Base-by-base conservation (phyloP, 257 asterid genomes). In the Przewalskia tangutica region DNA sequence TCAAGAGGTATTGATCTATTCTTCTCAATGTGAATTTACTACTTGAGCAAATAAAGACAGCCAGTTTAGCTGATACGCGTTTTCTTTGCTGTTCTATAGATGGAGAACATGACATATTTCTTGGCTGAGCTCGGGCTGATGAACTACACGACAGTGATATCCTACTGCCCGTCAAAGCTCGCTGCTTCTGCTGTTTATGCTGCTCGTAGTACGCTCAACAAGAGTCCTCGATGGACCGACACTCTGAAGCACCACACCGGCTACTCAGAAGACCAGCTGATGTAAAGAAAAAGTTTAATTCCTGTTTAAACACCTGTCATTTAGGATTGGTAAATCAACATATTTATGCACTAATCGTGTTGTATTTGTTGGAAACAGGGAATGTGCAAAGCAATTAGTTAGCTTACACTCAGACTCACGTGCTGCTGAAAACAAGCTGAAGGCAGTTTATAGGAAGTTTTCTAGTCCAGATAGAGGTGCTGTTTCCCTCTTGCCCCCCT, bases 171-270 rank as follows among this genome's bases (percentile, higher is more conserved):
- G 8, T 95, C 98, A 16, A 79, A 79, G 87, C 76, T 95, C 7
- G 91, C 97, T 20, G 98, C 98, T 40, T 81, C 97, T 58, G 90
- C 98, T 0, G 97, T 93, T n/a, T 95, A 95, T 75, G 93, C 91
- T 16, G 98, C 98, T 4, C 92, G 98, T 14, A 86, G 89, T 89
- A 91, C 95, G 2, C 92, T 95, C 38, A 77, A 83, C 36, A 87
- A 82, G 92, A 81, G 58, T 14, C 93, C 97, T 5, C n/a, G 51
- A 1, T 95, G 98, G 98, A 90, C 91, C 0, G 90, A 85, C 63
- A 95, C 98, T 16, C 86, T 95, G 83, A 89, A 88, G 86, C 95
- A 91, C 87, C 90, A 93, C 32, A 95, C 92, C 0, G 92, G 98
- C 75, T 92, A 90, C 81, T 23, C 82, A 0, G 93, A 91, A 60